These are phyloP conservation scores for Sedum album DNA, from an alignment of 164 flowering plant genomes.

Conservation along the genomic window DNA sequence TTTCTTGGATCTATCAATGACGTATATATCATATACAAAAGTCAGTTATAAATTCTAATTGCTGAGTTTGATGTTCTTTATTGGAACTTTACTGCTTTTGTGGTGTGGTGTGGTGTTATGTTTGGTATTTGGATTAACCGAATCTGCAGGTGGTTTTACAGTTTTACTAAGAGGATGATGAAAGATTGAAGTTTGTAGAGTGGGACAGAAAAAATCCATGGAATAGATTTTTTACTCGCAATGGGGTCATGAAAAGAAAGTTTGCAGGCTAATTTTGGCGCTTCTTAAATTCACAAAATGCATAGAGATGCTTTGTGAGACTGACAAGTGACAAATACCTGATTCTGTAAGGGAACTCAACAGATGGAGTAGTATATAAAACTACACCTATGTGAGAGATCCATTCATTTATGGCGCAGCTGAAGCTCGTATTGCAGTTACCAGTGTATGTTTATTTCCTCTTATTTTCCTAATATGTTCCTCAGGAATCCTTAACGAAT, in stretches of 20 bases:
- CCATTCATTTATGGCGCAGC: no score
- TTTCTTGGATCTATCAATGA: neutral
- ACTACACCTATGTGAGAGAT: no score
- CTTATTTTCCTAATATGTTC: no score
- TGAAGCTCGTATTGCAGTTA: no score
- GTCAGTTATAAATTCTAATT: neutral
- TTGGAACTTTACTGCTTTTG: no score
- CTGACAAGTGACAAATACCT: neutral
- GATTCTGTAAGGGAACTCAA: neutral
- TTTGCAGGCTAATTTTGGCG: neutral
- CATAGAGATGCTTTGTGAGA: neutral
- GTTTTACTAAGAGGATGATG: neutral
- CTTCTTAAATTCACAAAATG: neutral
- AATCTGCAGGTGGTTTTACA: neutral
- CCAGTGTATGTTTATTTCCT: no score
- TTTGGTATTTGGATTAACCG: neutral
- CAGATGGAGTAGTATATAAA: no score
- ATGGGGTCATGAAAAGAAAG: neutral
- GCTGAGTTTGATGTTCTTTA: no score
- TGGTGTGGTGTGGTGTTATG: neutral
- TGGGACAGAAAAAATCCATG: neutral
- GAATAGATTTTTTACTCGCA: neutral
- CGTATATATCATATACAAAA: neutral
- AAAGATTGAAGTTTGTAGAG: neutral
- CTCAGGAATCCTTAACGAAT: no score